Base-by-base conservation (phyloP, 2,329 filamentous ascomycete genomes). In the Pestalotiopsis sp. region DNA sequence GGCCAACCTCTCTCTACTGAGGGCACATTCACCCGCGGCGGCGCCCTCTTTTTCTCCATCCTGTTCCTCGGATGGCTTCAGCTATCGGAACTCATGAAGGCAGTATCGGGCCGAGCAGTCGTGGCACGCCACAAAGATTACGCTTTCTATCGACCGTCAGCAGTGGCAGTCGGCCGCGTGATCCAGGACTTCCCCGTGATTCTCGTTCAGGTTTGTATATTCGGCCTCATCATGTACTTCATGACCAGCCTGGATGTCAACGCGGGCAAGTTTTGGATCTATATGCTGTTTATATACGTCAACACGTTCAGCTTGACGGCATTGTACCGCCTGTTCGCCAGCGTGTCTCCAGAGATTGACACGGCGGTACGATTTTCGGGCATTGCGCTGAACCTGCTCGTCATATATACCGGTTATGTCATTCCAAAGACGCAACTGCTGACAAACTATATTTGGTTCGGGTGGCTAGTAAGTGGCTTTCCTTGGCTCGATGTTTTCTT, bases 141-240 rank as follows among this genome's bases (percentile, higher is more conserved):
- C 60, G 83, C 83, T 38, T 84, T 85, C 68, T 87, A 87, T 73
- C 81, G 86, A 0, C 86, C 87, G 0, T 83, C 84, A 4, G 85
- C 86, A 10, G 87, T 88, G 69, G 84, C 85, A 1, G 79, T 90
- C 2, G 87, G 88, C 4, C 82, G 86, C 38, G 84, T 88, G 0
- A 79, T 90, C 0, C 78, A 82, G 0, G 89, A 93, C 86, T 70
- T 91, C 81, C 78, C 88, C 0, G 71, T 85, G 5, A 89, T 94
- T 70, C 81, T 93, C 13, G 66, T 85, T 7, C 91, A 92, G 71
- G 83, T 90, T 0, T 80, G 91, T 66, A 80, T 88, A 22, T 94
- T 94, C 80, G 92, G 92, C 69, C 61, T 93, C 52, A 85, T 90
- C 20, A 82, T 94, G 48, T 95, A 94, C 81, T 94, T 94, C 78